Evolutionary conservation across 2,329 filamentous ascomycete species (phyloP).

Genomic region (Xylaria digitata): DNA sequence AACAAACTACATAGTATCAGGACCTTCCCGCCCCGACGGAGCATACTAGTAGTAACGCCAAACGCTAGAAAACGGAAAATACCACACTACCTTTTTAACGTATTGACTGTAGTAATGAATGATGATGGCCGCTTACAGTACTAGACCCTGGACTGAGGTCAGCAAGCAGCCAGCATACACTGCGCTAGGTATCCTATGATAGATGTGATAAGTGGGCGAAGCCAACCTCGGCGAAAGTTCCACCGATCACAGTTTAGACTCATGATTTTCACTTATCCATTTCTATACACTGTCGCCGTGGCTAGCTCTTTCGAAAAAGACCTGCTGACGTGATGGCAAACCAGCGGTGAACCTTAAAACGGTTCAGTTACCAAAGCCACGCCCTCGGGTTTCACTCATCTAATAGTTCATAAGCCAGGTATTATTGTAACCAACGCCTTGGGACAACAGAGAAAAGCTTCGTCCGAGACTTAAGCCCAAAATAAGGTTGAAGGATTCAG

Average conservation of each 20-base stretch:
- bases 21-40: slow-evolving; percentile 9
- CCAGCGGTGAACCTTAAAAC: slow-evolving; percentile 4
- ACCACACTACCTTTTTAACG: background rate
- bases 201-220: background rate
- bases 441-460: slow-evolving; percentile 9
- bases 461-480: slow-evolving; percentile 3
- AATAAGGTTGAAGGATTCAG: slow-evolving; percentile 28
- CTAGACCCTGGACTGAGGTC: too few species aligned
- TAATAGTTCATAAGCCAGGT: background rate
- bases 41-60: background rate
- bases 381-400: slow-evolving; percentile 2
- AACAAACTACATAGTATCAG: background rate
- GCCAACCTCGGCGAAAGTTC: background rate
- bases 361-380: background rate
- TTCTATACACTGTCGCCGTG: background rate
- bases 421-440: slow-evolving; percentile 16
- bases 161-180: too few species aligned
- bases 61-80: slow-evolving; percentile 8
- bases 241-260: too few species aligned
- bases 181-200: background rate
- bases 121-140: slow-evolving; percentile 2
- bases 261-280: background rate
- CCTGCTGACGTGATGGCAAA: too few species aligned
- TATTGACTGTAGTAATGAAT: background rate
- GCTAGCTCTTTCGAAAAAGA: too few species aligned